phyloP scores from a whole-genome alignment of 192 early-diverging fungal species.

The Backusella australiensis region DNA sequence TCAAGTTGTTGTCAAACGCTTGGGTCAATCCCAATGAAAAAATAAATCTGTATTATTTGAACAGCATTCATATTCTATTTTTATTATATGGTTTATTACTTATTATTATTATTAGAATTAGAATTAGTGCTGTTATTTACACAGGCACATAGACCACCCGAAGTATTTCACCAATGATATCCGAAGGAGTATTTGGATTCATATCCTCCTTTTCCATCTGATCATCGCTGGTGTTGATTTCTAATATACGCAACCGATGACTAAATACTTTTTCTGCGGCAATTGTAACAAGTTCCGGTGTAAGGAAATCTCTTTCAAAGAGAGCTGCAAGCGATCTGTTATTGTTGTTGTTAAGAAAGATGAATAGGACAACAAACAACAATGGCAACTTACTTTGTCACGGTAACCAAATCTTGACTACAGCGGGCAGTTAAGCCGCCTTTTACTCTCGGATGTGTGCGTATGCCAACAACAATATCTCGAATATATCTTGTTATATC shows the following conservation, averaged over 20 bases:
- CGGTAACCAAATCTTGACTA: slow-evolving; percentile 46
- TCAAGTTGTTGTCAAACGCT: not conserved
- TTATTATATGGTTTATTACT: not conserved
- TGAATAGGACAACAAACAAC: no score
- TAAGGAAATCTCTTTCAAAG: slow-evolving; percentile 49
- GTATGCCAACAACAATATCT: slow-evolving; percentile 57
- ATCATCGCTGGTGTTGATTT: not conserved
- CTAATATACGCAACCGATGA: slow-evolving; percentile 40
- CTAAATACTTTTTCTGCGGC: slow-evolving; percentile 58
- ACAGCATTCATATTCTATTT: not conserved
- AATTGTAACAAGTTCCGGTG: slow-evolving; percentile 51
- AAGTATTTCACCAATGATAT: slow-evolving; percentile 33
- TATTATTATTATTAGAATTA: not conserved
- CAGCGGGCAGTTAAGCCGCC: slow-evolving; percentile 53
- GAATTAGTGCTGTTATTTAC: not conserved
- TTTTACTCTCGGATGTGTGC: slow-evolving; percentile 52
- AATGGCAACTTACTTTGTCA: slow-evolving; percentile 39
- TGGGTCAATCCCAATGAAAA: not conserved
- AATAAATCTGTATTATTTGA: not conserved
- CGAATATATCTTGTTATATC: slow-evolving; percentile 56
- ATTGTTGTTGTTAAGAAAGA: not conserved
- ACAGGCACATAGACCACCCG: slow-evolving; percentile 28
- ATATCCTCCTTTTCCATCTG: slow-evolving; percentile 14
- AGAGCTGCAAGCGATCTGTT: slow-evolving; percentile 47
- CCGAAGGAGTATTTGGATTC: slow-evolving; percentile 6